Evolutionary conservation across 345 rosid species (phyloP), one percentile per base, ranked within the genome.

Genomic region (Durio zibethinus): DNA sequence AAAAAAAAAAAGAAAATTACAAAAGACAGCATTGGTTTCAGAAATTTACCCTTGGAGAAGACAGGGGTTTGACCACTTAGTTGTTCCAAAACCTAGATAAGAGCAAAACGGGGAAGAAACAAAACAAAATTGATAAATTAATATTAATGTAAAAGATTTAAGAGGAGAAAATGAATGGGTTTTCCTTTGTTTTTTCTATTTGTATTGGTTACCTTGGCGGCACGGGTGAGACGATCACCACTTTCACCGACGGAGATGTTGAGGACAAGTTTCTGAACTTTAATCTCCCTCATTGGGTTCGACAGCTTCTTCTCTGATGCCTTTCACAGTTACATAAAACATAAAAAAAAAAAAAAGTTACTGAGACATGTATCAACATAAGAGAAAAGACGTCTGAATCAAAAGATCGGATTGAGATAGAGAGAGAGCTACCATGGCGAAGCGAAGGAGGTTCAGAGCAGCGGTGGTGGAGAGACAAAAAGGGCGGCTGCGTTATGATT

Each of bases 201-300:
- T 29, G 25, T n/a, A 10, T 4, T 35, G 48, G 67, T 31, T 33
- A 94, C 98, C 95, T 95, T 95, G 77, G 98, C 85, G 21, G 99
- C 99, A 62, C 98, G 92, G 54, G 99, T 95, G 80, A 95, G 98
- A 12, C 97, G 96, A 89, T 95, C 99, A 7, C 98, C 99, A 74
- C 97, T 91, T 82, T 95, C 98, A 31, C 99, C 99, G 77, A 95
- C 99, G 80, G 98, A 93, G 85, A 95, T 95, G 89, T 95, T 95
- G 78, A 95, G 99, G 35, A 95, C 98, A 35, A 95, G 87, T 74
- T 95, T 95, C 84, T 95, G 99, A 29, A 95, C 99, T 78, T 95
- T 95, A 76, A 93, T 95, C 35, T 95, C 99, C 82, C 99, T 88
- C 98, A 95, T 95, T n/a, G 99, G 99, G 88, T 95, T 95, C 23